phyloP scores from a whole-genome alignment of 768 basidiomycete genomes.

The Cyclocybe cylindracea region DNA sequence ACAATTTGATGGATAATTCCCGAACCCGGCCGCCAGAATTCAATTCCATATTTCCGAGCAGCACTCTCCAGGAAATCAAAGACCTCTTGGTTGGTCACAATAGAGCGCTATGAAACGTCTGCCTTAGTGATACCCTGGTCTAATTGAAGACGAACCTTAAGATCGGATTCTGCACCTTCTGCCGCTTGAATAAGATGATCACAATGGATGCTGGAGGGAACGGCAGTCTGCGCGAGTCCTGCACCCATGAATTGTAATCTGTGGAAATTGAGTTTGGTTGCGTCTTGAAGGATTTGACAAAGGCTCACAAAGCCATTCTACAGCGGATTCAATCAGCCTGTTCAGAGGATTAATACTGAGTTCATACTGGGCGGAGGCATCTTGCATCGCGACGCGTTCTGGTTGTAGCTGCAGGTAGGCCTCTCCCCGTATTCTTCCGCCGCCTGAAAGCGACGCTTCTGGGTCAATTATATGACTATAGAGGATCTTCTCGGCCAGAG shows the following conservation, averaged over 20 bases:
- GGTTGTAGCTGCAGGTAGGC: conserved; percentile 89
- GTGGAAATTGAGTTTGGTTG: not conserved
- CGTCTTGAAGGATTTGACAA: not conserved
- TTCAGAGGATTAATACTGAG: conserved; percentile 2
- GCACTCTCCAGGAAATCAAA: conserved; percentile 97
- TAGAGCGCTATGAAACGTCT: conserved; percentile 58
- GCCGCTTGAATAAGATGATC: conserved; percentile 96
- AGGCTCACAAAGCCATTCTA: conserved; percentile 81
- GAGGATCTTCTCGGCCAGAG: conserved; percentile 96
- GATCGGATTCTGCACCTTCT: conserved; percentile 84
- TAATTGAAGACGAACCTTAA: conserved; percentile 54
- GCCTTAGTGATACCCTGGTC: not conserved
- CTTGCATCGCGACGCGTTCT: conserved; percentile 97
- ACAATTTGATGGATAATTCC: conserved; percentile 98
- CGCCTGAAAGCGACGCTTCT: conserved; percentile 62
- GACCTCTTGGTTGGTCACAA: conserved; percentile 90
- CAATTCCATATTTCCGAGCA: conserved; percentile 88
- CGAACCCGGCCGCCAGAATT: conserved; percentile 98
- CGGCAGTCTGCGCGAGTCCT: conserved; percentile 79
- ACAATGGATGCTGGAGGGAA: conserved; percentile 93
- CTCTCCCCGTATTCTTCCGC: conserved; percentile 78
- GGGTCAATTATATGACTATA: conserved; percentile 91
- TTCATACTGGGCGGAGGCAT: conserved; percentile 86
- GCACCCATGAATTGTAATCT: conserved; percentile 99
- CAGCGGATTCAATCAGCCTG: conserved; percentile 9